Evolutionary conservation across 2,329 filamentous ascomycete species (phyloP).

Genomic region (Paracoccidioides brasiliensis): DNA sequence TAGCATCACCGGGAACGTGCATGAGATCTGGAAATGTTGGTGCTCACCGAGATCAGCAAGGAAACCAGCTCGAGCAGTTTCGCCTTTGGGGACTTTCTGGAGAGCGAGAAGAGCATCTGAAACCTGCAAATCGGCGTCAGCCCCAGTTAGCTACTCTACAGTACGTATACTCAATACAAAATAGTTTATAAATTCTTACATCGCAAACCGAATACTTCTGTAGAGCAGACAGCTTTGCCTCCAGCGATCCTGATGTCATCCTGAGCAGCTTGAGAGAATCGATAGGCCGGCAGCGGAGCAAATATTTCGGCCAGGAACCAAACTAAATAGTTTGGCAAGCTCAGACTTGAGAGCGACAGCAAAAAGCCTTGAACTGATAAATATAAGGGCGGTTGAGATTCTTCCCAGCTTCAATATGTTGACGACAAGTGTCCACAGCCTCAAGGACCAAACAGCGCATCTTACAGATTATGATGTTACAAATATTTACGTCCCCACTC

Average conservation of each 20-base stretch:
- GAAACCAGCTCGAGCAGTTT: conserved; percentile 51
- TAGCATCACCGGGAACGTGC: background rate
- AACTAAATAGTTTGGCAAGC: background rate
- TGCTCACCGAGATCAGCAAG: conserved; percentile 47
- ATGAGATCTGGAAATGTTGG: background rate
- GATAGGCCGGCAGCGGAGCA: background rate
- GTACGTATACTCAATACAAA: background rate
- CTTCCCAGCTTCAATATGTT: no score
- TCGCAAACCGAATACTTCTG: conserved; percentile 32
- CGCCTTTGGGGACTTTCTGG: conserved; percentile 29
- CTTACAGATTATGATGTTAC: background rate
- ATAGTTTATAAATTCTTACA: conserved; percentile 16
- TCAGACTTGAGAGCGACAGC: background rate
- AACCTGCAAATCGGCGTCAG: conserved; percentile 32
- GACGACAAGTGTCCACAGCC: no score
- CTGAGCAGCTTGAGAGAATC: background rate
- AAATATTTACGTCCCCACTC: background rate
- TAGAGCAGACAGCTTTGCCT: conserved; percentile 23
- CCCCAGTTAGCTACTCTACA: background rate
- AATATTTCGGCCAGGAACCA: background rate
- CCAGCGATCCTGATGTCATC: conserved; percentile 21
- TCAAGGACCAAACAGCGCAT: background rate
- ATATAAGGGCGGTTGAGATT: background rate
- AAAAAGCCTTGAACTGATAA: background rate
- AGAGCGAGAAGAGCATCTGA: conserved; percentile 63